A percentile compares a stretch with the other conserved stretches of the same genome.
These are phyloP conservation scores for Torrubiella hemipterigena DNA, from an alignment of 2,329 filamentous ascomycete genomes.

Conservation along the genomic window DNA sequence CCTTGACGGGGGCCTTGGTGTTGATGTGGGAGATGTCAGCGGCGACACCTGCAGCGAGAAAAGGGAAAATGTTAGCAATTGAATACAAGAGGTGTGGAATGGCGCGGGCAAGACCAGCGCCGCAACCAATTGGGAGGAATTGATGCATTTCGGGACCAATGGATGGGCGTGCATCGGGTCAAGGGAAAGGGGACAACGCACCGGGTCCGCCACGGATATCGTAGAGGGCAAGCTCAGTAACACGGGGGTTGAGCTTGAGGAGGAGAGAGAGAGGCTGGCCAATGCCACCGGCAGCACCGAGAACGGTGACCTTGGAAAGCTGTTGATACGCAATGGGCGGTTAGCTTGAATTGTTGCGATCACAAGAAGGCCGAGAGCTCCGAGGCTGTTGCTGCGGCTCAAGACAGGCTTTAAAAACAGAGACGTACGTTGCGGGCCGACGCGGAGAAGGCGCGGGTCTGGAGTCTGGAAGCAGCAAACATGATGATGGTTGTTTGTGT, in stretches of 20 bases:
- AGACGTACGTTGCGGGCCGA: conserved; percentile 61
- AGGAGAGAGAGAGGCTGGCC: conserved; percentile 95
- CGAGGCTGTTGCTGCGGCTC: too few species aligned
- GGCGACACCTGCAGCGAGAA: conserved; percentile 62
- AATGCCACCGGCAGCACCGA: conserved; percentile 95
- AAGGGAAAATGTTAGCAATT: conserved; percentile 11
- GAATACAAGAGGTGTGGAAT: neutral
- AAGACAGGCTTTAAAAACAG: too few species aligned
- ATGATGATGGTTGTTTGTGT: conserved; percentile 32
- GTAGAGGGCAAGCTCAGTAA: conserved; percentile 90
- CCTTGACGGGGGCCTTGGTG: conserved; percentile 90
- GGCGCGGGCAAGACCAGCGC: neutral
- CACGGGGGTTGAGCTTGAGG: conserved; percentile 95
- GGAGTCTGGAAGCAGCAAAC: conserved; percentile 61
- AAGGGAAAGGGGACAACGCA: conserved; percentile 33
- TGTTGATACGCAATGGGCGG: conserved; percentile 33
- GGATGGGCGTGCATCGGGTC: conserved; percentile 4
- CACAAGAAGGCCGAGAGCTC: too few species aligned
- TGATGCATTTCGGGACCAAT: neutral
- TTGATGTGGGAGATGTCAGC: conserved; percentile 98
- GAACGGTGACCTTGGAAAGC: conserved; percentile 95
- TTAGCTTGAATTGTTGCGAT: too few species aligned
- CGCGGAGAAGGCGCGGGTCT: conserved; percentile 72
- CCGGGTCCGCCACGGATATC: conserved; percentile 91
- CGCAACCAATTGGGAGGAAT: neutral